Percentiles rank a stretch among this genome's conserved stretches.
Conservation (phyloP, 2,329 filamentous ascomycete genomes). For the Pseudocercospora cruenta region DNA sequence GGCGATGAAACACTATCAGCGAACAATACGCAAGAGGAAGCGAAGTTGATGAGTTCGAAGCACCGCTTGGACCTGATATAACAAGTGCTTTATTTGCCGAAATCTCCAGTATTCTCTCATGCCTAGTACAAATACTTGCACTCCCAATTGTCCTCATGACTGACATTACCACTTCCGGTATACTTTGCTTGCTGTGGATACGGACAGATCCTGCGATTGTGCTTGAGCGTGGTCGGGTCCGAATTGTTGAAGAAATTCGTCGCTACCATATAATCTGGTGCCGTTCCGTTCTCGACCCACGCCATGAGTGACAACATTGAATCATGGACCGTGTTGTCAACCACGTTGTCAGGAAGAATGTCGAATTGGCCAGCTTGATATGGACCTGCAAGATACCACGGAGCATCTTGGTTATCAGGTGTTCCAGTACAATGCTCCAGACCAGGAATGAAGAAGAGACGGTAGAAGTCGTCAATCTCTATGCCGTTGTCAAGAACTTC, state of each 20-base stretch:
- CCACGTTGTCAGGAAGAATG: neutral
- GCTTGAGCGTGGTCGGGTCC: neutral
- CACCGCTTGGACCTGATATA: too few species aligned
- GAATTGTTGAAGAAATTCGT: constrained; percentile 4
- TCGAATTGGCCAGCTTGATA: neutral
- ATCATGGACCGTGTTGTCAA: constrained; percentile 1
- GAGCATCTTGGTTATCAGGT: neutral
- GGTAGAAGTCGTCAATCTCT: neutral
- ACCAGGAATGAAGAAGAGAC: constrained; percentile 1
- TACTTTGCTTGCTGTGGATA: constrained; percentile 2
- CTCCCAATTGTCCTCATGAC: neutral
- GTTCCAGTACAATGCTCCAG: constrained; percentile 1
- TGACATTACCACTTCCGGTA: neutral
- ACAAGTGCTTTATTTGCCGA: too few species aligned
- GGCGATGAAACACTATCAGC: too few species aligned
- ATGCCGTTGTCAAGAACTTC: neutral
- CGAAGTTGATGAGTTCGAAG: too few species aligned
- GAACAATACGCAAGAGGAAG: too few species aligned
- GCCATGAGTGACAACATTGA: neutral
- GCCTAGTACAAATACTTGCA: neutral
- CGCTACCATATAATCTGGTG: neutral
- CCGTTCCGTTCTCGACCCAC: neutral
- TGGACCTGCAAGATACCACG: neutral
- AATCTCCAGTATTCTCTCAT: neutral
- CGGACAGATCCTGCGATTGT: constrained; percentile 1